Conservation (phyloP, 306 rosid genomes). For the Ziziphus jujuba region DNA sequence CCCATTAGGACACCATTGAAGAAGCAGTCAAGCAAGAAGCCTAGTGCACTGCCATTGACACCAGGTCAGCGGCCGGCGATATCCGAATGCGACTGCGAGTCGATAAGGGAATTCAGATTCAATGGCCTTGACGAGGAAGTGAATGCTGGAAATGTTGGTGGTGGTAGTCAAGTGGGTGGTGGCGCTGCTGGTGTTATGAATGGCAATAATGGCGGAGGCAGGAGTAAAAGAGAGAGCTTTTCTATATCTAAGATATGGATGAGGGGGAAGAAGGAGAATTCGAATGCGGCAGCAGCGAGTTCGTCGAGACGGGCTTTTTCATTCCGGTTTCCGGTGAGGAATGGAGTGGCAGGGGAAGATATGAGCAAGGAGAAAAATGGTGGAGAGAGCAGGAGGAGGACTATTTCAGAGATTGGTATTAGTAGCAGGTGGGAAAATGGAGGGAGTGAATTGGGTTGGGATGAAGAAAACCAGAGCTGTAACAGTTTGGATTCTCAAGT, state of each 20-base stretch:
- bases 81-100: slow-evolving; percentile 85
- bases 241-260: slow-evolving; percentile 91
- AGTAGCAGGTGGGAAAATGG: slow-evolving; percentile 65
- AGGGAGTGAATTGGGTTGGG: slow-evolving; percentile 53
- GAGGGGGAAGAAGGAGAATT: slow-evolving; percentile 52
- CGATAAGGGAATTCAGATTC: slow-evolving; percentile 74
- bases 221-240: slow-evolving; percentile 60
- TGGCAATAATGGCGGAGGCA: slow-evolving; percentile 29
- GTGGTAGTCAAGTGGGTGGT: slow-evolving; percentile 19
- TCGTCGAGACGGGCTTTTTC: slow-evolving; percentile 74
- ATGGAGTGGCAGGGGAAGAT: slow-evolving; percentile 30
- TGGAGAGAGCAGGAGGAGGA: slow-evolving; percentile 50
- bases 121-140: slow-evolving; percentile 31
- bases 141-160: slow-evolving; percentile 22
- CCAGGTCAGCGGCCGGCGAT: slow-evolving; percentile 73
- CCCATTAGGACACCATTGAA: slow-evolving; percentile 64
- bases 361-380: slow-evolving; percentile 37
- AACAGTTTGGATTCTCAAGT: slow-evolving; percentile 75
- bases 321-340: slow-evolving; percentile 53
- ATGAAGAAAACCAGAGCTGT: slow-evolving; percentile 64
- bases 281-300: slow-evolving; percentile 20
- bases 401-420: slow-evolving; percentile 51
- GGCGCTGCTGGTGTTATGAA: slow-evolving; percentile 5
- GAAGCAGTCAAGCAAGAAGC: slow-evolving; percentile 51
- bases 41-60: slow-evolving; percentile 42